A percentile compares a stretch with the other conserved stretches of the same genome.
Evolutionary conservation across 2,329 filamentous ascomycete genomes (phyloP).

Genomic region (Ceratocystis diversiconidia): DNA sequence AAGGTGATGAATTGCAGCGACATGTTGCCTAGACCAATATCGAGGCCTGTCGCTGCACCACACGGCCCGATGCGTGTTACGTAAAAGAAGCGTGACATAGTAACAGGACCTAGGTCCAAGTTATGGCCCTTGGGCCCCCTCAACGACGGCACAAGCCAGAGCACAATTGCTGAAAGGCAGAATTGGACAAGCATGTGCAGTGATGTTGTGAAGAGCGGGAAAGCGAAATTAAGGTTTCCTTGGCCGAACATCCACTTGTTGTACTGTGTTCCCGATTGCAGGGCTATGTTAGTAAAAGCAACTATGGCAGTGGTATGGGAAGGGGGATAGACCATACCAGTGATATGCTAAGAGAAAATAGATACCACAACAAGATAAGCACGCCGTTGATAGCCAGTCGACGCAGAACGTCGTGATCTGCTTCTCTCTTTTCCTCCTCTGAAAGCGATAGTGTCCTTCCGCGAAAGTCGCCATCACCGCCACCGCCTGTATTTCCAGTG

Average conservation of each 20-base stretch:
- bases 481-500: constrained; percentile 24
- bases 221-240: constrained; percentile 74
- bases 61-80: constrained; percentile 83
- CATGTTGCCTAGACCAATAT: constrained; percentile 92
- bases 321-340: constrained; percentile 47
- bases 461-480: background rate
- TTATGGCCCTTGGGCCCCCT: constrained; percentile 46
- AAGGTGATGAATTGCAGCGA: constrained; percentile 91
- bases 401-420: constrained; percentile 57
- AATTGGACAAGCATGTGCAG: constrained; percentile 96
- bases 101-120: constrained; percentile 36
- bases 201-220: constrained; percentile 87
- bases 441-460: constrained; percentile 35
- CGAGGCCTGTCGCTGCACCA: constrained; percentile 79
- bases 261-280: constrained; percentile 42
- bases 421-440: constrained; percentile 59
- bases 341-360: constrained; percentile 87
- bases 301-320: background rate
- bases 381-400: constrained; percentile 57
- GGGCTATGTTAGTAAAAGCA: constrained; percentile 22
- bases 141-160: constrained; percentile 70
- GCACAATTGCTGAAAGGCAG: constrained; percentile 56
- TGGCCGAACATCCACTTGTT: constrained; percentile 99
- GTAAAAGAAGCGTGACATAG: constrained; percentile 86
- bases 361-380: constrained; percentile 76